phyloP scores from a whole-genome alignment of 352 stramenopile species.

The Pythium aquatile region DNA sequence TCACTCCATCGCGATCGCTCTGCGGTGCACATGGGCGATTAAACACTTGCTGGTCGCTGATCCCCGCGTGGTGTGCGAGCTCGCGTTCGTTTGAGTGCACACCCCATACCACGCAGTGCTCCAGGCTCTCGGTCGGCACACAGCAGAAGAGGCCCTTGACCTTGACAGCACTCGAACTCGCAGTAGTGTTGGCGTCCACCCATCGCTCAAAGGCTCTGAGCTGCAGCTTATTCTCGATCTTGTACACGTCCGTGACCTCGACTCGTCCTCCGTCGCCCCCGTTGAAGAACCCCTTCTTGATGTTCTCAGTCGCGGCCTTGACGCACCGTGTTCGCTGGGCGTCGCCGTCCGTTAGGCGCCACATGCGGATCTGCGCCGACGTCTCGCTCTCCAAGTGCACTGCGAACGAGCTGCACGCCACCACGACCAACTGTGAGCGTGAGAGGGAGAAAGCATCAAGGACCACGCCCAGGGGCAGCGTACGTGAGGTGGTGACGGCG shows the following conservation, averaged over 20 bases:
- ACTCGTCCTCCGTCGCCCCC: constrained; percentile 18
- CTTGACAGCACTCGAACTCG: constrained; percentile 27
- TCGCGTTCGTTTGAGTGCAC: constrained; percentile 37
- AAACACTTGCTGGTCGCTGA: constrained; percentile 31
- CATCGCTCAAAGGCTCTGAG: constrained; percentile 58
- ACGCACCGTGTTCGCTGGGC: constrained; percentile 57
- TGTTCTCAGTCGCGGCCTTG: constrained; percentile 69
- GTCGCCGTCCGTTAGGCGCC: constrained; percentile 41
- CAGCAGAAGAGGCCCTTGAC: constrained; percentile 80
- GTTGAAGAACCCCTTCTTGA: constrained; percentile 52
- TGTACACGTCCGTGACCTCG: constrained; percentile 80
- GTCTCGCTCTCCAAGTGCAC: constrained; percentile 70
- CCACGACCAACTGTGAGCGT: constrained; percentile 1
- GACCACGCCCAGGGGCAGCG: not conserved
- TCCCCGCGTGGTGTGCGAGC: not conserved
- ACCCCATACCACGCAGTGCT: constrained; percentile 59
- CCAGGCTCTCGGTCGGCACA: constrained; percentile 50
- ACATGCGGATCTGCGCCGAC: constrained; percentile 46
- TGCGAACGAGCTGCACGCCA: constrained; percentile 43
- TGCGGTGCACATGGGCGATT: constrained; percentile 22
- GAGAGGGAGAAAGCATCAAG: not conserved
- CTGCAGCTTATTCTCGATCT: constrained; percentile 70
- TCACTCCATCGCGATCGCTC: not conserved
- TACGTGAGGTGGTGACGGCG: constrained; percentile 51
- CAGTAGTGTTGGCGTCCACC: constrained; percentile 12